Evolutionary conservation across 306 rosid species (phyloP).

Genomic region (Dryas octopetala): DNA sequence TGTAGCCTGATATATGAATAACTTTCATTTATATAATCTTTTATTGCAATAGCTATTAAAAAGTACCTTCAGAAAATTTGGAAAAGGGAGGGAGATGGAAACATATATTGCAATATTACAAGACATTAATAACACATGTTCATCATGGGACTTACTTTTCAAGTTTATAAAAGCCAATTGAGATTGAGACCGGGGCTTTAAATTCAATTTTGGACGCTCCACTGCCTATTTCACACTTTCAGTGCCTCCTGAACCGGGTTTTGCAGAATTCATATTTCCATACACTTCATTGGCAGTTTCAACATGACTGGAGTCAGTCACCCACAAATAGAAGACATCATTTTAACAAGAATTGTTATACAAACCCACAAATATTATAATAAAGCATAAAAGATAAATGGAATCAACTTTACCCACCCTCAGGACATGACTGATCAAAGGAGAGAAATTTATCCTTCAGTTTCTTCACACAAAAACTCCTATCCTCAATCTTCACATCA

Average conservation of each 20-base stretch:
- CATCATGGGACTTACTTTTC: background rate
- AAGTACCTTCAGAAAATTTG: background rate
- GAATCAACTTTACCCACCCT: too few relatives aligned
- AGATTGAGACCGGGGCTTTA: constrained; percentile 80
- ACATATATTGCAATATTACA: background rate
- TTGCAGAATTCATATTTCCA: constrained; percentile 47
- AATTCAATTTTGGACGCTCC: constrained; percentile 86
- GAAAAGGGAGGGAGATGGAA: background rate
- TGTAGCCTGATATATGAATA: background rate
- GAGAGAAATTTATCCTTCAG: too few relatives aligned
- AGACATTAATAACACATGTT: too few relatives aligned
- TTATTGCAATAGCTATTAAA: background rate
- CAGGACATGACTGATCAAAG: too few relatives aligned
- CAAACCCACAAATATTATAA: too few relatives aligned
- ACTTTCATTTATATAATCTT: background rate
- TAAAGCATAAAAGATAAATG: too few relatives aligned
- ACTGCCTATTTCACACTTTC: constrained; percentile 62
- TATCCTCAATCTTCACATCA: too few relatives aligned
- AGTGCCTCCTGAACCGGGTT: constrained; percentile 47
- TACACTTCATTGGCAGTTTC: constrained; percentile 52
- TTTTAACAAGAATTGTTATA: too few relatives aligned
- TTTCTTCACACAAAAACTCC: too few relatives aligned
- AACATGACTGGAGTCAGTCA: constrained; percentile 41
- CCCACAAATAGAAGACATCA: too few relatives aligned
- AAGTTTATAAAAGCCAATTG: constrained; percentile 33